Conservation (phyloP, 495 filamentous ascomycete species). For the Podospora pseudocomata region DNA sequence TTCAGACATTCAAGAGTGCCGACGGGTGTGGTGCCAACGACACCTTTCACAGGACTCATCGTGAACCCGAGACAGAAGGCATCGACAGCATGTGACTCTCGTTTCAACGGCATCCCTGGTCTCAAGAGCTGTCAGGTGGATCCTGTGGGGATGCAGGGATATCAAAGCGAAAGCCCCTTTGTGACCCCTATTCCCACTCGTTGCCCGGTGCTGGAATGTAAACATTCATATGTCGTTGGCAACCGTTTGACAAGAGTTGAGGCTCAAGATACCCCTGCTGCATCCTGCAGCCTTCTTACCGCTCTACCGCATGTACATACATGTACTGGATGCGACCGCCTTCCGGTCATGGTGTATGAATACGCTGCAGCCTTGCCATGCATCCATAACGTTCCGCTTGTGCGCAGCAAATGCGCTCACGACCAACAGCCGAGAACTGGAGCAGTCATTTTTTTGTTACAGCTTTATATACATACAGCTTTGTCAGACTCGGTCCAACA, state of each 20-base stretch:
- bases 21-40: background rate
- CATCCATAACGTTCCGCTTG: background rate
- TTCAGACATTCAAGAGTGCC: too few relatives aligned
- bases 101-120: background rate
- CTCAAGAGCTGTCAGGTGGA: background rate
- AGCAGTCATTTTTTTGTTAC: background rate
- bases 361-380: background rate
- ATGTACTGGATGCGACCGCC: slow-evolving; percentile 6
- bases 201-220: background rate
- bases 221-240: background rate
- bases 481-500: background rate
- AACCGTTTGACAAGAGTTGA: slow-evolving; percentile 5
- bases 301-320: background rate
- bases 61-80: too few relatives aligned
- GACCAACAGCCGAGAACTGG: background rate
- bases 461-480: background rate
- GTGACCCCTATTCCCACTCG: background rate
- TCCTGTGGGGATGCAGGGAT: background rate
- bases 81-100: background rate
- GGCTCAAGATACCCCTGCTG: slow-evolving; percentile 1
- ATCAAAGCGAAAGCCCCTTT: background rate
- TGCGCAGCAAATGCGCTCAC: background rate
- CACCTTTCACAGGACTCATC: background rate
- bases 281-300: background rate
- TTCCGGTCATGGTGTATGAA: slow-evolving; percentile 2